Conservation (phyloP, 2,329 filamentous ascomycete genomes). For the Ciborinia camelliae region DNA sequence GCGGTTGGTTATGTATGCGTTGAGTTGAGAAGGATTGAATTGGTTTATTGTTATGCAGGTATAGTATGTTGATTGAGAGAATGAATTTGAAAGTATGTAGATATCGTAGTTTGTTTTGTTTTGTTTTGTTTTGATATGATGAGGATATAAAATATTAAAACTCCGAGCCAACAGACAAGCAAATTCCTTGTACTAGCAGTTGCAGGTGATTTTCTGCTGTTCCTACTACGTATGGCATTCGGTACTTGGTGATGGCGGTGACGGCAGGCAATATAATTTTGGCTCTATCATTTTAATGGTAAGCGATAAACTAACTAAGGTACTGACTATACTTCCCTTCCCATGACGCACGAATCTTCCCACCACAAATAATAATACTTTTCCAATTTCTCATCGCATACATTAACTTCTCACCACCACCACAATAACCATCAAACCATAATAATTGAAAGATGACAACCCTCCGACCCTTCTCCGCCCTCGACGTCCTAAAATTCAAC, state of each 20-base stretch:
- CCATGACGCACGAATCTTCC: neutral
- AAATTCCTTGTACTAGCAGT: neutral
- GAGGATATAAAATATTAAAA: neutral
- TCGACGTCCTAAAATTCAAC: conserved; percentile 85
- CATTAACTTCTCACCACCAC: too few relatives aligned
- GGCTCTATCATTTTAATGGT: neutral
- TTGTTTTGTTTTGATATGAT: too few relatives aligned
- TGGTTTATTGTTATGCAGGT: neutral
- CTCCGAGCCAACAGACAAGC: neutral
- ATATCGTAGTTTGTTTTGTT: too few relatives aligned
- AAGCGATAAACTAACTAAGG: too few relatives aligned
- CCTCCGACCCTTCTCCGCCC: conserved; percentile 78
- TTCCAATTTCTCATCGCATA: neutral
- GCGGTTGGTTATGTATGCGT: too few relatives aligned
- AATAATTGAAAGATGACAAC: conserved; percentile 75
- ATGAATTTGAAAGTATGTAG: too few relatives aligned
- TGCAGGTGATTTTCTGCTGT: neutral
- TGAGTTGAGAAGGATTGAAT: neutral
- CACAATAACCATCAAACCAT: neutral
- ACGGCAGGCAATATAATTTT: conserved; percentile 4
- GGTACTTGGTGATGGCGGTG: conserved; percentile 9
- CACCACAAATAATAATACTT: neutral
- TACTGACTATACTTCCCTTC: too few relatives aligned
- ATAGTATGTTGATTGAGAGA: neutral
- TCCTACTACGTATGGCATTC: neutral